Percentiles rank a stretch among this genome's conserved stretches.
Conservation (phyloP, 129 eudicot genomes). For the Ambrosia artemisiifolia region DNA sequence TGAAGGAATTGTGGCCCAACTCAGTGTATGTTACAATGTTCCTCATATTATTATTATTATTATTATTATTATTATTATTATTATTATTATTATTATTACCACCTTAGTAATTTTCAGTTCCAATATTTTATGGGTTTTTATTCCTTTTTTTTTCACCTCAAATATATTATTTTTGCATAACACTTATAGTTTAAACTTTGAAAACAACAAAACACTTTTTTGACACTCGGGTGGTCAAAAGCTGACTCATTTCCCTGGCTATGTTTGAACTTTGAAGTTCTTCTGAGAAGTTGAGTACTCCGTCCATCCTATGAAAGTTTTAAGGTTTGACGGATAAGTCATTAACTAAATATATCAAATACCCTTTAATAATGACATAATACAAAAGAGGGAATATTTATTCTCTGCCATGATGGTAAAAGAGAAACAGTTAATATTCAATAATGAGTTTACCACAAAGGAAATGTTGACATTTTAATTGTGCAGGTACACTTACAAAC, state of each 20-base stretch:
- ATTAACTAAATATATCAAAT: not conserved
- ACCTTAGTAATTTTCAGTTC: not conserved
- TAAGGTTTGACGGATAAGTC: not conserved
- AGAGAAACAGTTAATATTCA: not conserved
- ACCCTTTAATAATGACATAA: not conserved
- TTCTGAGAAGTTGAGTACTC: not conserved
- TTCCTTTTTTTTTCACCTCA: not conserved
- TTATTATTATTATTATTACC: not conserved
- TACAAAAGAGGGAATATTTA: not conserved
- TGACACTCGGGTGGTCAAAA: not conserved
- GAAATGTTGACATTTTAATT: not conserved
- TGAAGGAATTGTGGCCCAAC: constrained; percentile 71
- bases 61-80: not conserved
- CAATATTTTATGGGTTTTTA: not conserved
- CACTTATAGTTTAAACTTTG: not conserved
- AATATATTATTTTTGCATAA: not conserved
- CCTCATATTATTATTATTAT: not conserved
- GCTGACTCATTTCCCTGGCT: not conserved
- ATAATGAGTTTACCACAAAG: not conserved
- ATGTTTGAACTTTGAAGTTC: not conserved
- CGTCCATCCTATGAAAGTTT: not conserved
- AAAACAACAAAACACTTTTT: not conserved
- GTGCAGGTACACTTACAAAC: constrained; percentile 69
- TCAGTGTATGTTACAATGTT: constrained; percentile 39
- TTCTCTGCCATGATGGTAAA: not conserved